Evolutionary conservation across 106 monocot species (phyloP).

Genomic region (Alisma plantagoaquatica): DNA sequence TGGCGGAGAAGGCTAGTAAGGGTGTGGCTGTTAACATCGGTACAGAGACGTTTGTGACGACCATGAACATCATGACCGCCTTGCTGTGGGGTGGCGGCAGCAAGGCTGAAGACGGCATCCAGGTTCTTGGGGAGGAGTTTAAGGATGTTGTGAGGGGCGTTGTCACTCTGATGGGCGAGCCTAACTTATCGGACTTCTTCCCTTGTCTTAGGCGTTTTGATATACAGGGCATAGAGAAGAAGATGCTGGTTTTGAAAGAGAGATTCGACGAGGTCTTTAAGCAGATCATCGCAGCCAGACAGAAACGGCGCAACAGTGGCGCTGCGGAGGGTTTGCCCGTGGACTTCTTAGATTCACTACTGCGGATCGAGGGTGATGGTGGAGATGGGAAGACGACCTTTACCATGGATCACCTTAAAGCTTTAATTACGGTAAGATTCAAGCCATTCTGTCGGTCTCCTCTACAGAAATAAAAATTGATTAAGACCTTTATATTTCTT

Average conservation of each 20-base stretch:
- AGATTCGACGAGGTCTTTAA: conserved; percentile 5
- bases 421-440: too few species aligned
- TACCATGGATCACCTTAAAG: background rate
- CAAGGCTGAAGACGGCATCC: conserved; percentile 7
- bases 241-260: background rate
- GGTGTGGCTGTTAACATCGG: conserved; percentile 21
- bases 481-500: background rate
- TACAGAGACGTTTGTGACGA: conserved; percentile 24
- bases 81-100: conserved; percentile 46
- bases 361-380: background rate
- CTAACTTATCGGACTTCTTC: conserved; percentile 59
- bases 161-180: conserved; percentile 22
- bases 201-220: conserved; percentile 6
- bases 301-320: background rate
- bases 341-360: conserved; percentile 9
- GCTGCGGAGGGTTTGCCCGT: background rate
- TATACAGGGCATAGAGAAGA: conserved; percentile 6
- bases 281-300: background rate
- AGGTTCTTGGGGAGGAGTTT: conserved; percentile 13
- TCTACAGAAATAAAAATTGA: background rate
- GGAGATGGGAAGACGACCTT: background rate
- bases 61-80: conserved; percentile 41
- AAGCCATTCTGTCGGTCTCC: background rate
- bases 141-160: conserved; percentile 16
- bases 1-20: background rate